A percentile compares a stretch with the other conserved stretches of the same genome.
These are phyloP conservation scores for Ceratobasidium sp. DNA, from an alignment of 1,284 basidiomycete species.

Conservation along the genomic window DNA sequence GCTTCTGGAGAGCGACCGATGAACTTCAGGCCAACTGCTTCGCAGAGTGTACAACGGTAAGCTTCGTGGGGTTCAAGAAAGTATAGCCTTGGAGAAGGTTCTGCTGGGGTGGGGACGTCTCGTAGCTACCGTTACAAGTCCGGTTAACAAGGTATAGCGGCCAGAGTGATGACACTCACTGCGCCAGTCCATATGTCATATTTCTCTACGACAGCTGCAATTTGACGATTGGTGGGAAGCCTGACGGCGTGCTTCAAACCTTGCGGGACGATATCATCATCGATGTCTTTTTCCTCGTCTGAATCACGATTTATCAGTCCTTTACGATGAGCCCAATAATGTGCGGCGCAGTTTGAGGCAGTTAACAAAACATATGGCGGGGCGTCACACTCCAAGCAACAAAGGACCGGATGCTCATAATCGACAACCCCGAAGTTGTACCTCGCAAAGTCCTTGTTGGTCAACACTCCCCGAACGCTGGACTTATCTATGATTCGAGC, in stretches of 20 bases:
- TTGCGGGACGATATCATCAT: not conserved
- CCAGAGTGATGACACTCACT: not conserved
- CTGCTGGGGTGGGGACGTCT: not conserved
- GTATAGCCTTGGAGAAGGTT: not conserved
- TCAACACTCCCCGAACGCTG: no score
- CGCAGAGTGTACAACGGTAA: not conserved
- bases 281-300: not conserved
- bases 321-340: not conserved
- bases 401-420: not conserved
- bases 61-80: not conserved
- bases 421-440: no score
- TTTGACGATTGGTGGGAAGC: not conserved
- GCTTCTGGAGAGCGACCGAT: not conserved
- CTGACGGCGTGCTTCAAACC: no score
- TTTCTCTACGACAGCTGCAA: not conserved
- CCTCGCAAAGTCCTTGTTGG: no score
- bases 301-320: not conserved
- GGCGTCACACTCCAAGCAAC: not conserved
- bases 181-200: not conserved
- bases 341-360: not conserved
- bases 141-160: not conserved
- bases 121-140: not conserved
- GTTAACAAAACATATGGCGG: not conserved
- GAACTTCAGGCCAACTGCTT: not conserved
- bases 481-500: no score